These are phyloP conservation scores for Poteriospumella lacustris DNA, from an alignment of 108 stramenopile species.

Conservation along the genomic window DNA sequence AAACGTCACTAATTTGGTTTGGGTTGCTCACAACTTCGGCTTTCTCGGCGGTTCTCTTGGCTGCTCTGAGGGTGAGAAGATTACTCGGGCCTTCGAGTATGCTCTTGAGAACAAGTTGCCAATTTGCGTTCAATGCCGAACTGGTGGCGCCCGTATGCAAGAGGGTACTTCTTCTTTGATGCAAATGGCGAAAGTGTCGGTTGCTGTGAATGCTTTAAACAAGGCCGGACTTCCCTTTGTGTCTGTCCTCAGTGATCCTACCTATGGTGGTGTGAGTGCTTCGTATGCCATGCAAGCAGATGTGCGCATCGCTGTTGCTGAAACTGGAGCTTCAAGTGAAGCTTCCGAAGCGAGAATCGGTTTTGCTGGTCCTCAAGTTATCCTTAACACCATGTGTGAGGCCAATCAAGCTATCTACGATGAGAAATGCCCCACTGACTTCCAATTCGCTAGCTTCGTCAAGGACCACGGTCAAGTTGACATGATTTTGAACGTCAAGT, in stretches of 20 bases:
- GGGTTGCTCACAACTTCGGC: conserved; percentile 25
- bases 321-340: no score
- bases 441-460: conserved; percentile 46
- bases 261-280: conserved; percentile 47
- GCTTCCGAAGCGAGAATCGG: conserved; percentile 40
- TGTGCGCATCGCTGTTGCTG: conserved; percentile 37
- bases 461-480: conserved; percentile 46
- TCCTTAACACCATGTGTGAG: conserved; percentile 51
- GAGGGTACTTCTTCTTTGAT: conserved; percentile 49
- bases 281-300: conserved; percentile 53
- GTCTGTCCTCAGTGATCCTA: conserved; percentile 42
- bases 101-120: conserved; percentile 34
- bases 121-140: conserved; percentile 42
- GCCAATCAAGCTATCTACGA: conserved; percentile 40
- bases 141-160: conserved; percentile 53
- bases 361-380: conserved; percentile 47
- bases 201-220: conserved; percentile 41
- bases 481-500: conserved; percentile 35
- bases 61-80: conserved; percentile 46
- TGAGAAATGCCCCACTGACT: conserved; percentile 37
- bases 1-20: neutral
- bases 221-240: conserved; percentile 38
- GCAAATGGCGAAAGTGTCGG: conserved; percentile 52
- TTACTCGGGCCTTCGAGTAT: conserved; percentile 48
- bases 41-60: conserved; percentile 43